Conservation (phyloP, 192 early-diverging fungal genomes). For the Umbelopsis sp. region DNA sequence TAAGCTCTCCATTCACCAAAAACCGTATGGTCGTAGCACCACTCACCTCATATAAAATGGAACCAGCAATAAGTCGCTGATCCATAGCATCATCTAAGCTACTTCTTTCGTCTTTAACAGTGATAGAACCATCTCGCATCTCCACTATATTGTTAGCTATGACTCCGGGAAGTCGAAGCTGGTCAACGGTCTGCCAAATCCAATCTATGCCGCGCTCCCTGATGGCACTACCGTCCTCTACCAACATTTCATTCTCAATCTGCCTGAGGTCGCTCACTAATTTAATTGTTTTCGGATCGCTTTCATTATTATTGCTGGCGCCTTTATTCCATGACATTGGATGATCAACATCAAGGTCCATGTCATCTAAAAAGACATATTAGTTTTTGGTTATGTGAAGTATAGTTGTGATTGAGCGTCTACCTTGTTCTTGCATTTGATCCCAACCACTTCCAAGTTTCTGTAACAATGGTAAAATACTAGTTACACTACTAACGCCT, state of each 20-base stretch:
- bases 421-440: constrained; percentile 29
- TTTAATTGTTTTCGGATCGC: neutral
- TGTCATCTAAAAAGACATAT: constrained; percentile 24
- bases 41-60: constrained; percentile 43
- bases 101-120: constrained; percentile 1
- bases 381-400: neutral
- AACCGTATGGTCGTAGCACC: neutral
- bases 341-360: constrained; percentile 35
- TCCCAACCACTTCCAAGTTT: constrained; percentile 28
- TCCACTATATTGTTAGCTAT: constrained; percentile 38
- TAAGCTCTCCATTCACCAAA: neutral
- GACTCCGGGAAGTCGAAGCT: constrained; percentile 35
- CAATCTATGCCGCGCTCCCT: constrained; percentile 43
- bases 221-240: neutral
- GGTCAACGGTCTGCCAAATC: constrained; percentile 44
- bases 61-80: constrained; percentile 51
- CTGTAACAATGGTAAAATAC: constrained; percentile 26
- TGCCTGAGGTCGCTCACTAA: neutral
- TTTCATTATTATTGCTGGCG: neutral
- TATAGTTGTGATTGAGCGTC: neutral
- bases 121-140: constrained; percentile 23
- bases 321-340: neutral
- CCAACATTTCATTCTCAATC: constrained; percentile 5
- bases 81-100: constrained; percentile 42
- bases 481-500: constrained; percentile 34